These are phyloP conservation scores for Tulasnella sp. DNA, from an alignment of 768 basidiomycete species.

Conservation along the genomic window DNA sequence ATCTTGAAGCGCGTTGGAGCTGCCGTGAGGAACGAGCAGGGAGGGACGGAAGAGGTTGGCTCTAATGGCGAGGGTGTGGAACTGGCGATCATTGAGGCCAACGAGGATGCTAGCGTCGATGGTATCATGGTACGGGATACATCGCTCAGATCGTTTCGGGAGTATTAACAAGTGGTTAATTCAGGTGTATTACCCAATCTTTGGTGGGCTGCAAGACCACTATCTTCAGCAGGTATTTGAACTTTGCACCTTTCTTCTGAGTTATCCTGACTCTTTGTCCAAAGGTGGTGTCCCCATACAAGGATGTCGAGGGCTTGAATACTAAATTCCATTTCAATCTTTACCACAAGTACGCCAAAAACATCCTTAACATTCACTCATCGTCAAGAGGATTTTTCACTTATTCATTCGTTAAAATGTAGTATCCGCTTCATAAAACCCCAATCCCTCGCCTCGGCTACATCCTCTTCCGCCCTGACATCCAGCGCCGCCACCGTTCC, in stretches of 20 bases:
- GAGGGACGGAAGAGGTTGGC: constrained; percentile 41
- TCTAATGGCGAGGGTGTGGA: constrained; percentile 88
- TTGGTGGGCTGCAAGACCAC: constrained; percentile 83
- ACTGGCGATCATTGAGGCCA: constrained; percentile 93
- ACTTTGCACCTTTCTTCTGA: neutral
- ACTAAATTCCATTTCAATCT: constrained; percentile 94
- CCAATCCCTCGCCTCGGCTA: constrained; percentile 52
- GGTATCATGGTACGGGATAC: constrained; percentile 81
- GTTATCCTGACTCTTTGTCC: too few species aligned
- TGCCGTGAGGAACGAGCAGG: constrained; percentile 49
- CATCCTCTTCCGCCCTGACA: constrained; percentile 13
- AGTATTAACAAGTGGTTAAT: neutral
- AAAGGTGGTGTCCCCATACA: constrained; percentile 88
- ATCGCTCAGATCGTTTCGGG: constrained; percentile 3
- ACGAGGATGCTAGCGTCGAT: constrained; percentile 77
- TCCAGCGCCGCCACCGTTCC: constrained; percentile 9
- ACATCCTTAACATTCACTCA: constrained; percentile 33
- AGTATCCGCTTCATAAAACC: constrained; percentile 94
- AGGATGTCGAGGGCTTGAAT: constrained; percentile 96
- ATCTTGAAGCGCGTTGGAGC: constrained; percentile 70
- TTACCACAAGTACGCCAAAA: constrained; percentile 76
- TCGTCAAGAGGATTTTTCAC: neutral
- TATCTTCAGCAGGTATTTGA: constrained; percentile 83
- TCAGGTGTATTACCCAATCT: constrained; percentile 95
- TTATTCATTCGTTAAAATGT: neutral